Conservation (phyloP, 2,329 filamentous ascomycete species). For the Clonostachys rosea region DNA sequence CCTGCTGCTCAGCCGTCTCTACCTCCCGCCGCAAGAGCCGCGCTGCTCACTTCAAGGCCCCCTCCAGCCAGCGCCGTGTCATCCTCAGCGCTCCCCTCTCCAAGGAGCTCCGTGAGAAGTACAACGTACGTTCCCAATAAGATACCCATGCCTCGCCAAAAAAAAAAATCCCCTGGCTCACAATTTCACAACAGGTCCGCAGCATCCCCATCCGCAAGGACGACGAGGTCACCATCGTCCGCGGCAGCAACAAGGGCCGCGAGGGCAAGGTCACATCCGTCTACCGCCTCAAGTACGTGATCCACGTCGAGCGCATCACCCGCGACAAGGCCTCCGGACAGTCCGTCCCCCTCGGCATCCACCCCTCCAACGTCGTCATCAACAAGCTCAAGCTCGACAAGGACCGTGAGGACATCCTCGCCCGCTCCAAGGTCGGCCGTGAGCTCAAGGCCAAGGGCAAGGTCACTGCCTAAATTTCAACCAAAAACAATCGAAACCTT, state of each 20-base stretch:
- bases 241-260: constrained; percentile 92
- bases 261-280: constrained; percentile 98
- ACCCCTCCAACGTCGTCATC: constrained; percentile 96
- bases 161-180: not conserved
- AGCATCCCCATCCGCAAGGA: constrained; percentile 97
- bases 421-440: constrained; percentile 76
- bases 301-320: constrained; percentile 95
- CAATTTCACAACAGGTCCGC: constrained; percentile 60
- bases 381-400: constrained; percentile 99
- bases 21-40: constrained; percentile 97
- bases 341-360: constrained; percentile 89
- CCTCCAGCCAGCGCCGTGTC: constrained; percentile 87
- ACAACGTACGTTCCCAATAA: constrained; percentile 69
- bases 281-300: constrained; percentile 96
- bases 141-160: too few relatives aligned
- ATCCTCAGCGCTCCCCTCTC: constrained; percentile 96
- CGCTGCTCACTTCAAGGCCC: constrained; percentile 96
- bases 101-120: constrained; percentile 98
- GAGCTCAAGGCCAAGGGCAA: constrained; percentile 72
- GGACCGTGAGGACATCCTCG: constrained; percentile 85
- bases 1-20: constrained; percentile 40
- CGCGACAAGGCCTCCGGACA: constrained; percentile 98
- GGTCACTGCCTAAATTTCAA: constrained; percentile 45
- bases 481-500: constrained; percentile 11
- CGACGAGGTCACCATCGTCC: constrained; percentile 89